Percentiles rank a stretch among this genome's conserved stretches.
These are phyloP conservation scores for Solanum sejunctum DNA, from an alignment of 257 asterid species.

Conservation along the genomic window DNA sequence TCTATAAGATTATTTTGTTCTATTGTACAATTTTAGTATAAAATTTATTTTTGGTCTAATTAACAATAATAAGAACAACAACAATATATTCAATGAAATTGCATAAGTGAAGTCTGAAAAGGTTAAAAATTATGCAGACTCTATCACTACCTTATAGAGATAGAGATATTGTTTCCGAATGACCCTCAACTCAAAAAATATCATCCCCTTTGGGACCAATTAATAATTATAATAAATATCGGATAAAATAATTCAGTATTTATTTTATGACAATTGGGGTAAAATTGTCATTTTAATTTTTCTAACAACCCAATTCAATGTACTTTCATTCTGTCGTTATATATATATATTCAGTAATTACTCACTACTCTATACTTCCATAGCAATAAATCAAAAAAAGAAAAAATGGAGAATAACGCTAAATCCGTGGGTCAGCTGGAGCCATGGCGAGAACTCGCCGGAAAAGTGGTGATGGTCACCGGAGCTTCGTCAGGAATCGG, in stretches of 20 bases:
- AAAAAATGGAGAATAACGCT: not conserved
- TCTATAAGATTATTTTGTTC: not conserved
- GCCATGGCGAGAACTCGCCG: slow-evolving; percentile 48
- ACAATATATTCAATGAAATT: no score
- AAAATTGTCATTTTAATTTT: not conserved
- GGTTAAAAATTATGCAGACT: no score
- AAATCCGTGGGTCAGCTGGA: slow-evolving; percentile 17
- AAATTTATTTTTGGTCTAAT: not conserved
- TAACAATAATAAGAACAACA: no score
- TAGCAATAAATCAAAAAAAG: not conserved
- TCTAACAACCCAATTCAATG: not conserved
- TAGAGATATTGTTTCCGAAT: no score
- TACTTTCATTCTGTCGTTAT: not conserved
- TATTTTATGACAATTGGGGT: no score
- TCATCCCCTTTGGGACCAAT: no score
- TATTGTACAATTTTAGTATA: not conserved
- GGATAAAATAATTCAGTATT: no score
- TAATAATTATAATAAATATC: no score
- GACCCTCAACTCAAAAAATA: no score
- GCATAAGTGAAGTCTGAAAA: fast-evolving
- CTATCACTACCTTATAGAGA: no score
- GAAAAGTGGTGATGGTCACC: slow-evolving; percentile 63
- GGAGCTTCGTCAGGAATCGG: slow-evolving; percentile 89
- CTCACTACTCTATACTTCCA: not conserved
- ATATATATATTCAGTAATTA: not conserved